Percentiles rank a stretch among this genome's conserved stretches.
These are phyloP conservation scores for Colletotrichum sp. DNA, from an alignment of 2,329 filamentous ascomycete genomes.

Conservation along the genomic window DNA sequence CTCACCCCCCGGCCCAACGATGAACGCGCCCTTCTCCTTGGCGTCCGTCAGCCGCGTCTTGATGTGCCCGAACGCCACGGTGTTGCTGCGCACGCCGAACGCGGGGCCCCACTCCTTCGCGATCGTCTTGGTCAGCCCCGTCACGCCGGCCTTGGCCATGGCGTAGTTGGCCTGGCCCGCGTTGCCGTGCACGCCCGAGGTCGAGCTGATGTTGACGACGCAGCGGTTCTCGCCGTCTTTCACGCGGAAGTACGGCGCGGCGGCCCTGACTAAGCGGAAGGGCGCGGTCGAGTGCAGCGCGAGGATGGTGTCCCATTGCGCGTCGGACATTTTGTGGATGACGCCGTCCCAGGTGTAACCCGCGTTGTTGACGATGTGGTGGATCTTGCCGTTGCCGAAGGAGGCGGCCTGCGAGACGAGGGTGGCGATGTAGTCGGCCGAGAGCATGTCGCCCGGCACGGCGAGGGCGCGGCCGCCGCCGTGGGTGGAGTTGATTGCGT, in stretches of 20 bases:
- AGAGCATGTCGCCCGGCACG: constrained; percentile 78
- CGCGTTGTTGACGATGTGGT: constrained; percentile 91
- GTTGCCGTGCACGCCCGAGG: constrained; percentile 83
- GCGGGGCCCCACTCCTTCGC: constrained; percentile 86
- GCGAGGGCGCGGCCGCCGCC: constrained; percentile 72
- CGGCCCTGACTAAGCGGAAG: constrained; percentile 81
- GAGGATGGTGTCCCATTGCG: constrained; percentile 90
- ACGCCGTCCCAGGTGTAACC: constrained; percentile 94
- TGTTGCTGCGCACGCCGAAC: constrained; percentile 84
- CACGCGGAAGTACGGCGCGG: constrained; percentile 86
- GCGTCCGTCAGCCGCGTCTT: constrained; percentile 80
- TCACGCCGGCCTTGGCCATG: constrained; percentile 82
- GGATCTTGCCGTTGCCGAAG: constrained; percentile 86
- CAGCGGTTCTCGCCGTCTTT: constrained; percentile 79
- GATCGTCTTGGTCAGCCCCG: constrained; percentile 85
- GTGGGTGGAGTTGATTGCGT: constrained; percentile 64
- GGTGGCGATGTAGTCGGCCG: constrained; percentile 70
- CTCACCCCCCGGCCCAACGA: constrained; percentile 76
- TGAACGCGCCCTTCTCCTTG: constrained; percentile 84
- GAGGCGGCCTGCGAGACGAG: constrained; percentile 78
- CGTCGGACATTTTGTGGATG: constrained; percentile 87
- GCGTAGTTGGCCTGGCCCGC: constrained; percentile 92
- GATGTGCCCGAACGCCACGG: constrained; percentile 84
- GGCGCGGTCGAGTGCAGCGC: constrained; percentile 84
- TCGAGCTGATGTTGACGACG: constrained; percentile 85